Percentiles rank a stretch among this genome's conserved stretches.
phyloP scores from a whole-genome alignment of 164 flowering plant species.

The Amborella trichopoda region DNA sequence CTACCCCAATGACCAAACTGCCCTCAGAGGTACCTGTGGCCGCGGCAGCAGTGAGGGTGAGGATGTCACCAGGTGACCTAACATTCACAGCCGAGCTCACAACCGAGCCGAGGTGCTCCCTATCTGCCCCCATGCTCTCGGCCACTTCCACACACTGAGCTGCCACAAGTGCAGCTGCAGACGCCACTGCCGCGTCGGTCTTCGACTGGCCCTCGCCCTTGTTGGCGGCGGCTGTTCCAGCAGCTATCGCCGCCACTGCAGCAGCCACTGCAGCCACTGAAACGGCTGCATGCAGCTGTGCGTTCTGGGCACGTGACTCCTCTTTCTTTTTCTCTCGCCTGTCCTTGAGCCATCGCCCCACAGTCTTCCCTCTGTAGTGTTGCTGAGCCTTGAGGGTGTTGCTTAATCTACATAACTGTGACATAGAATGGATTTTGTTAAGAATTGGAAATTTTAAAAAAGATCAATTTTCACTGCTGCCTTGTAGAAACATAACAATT shows the following conservation, averaged over 20 bases:
- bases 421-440: too few species aligned
- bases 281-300: slow-evolving; percentile 89
- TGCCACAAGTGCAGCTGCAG: slow-evolving; percentile 90
- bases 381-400: slow-evolving; percentile 26
- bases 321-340: slow-evolving; percentile 91
- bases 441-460: too few species aligned
- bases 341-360: slow-evolving; percentile 95
- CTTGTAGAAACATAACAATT: too few species aligned
- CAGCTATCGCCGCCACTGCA: slow-evolving; percentile 87
- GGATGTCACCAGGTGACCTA: slow-evolving; percentile 76
- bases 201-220: slow-evolving; percentile 78
- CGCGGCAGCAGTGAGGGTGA: slow-evolving; percentile 91
- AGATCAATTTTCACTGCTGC: too few species aligned
- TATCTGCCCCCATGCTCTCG: slow-evolving; percentile 91
- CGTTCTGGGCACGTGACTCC: slow-evolving; percentile 77
- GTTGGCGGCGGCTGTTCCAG: slow-evolving; percentile 65
- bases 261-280: slow-evolving; percentile 95
- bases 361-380: slow-evolving; percentile 62
- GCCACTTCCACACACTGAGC: slow-evolving; percentile 98
- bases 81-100: slow-evolving; percentile 92
- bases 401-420: slow-evolving; percentile 41
- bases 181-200: slow-evolving; percentile 90
- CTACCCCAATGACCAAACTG: too few species aligned
- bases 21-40: slow-evolving; percentile 68
- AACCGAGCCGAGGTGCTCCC: slow-evolving; percentile 73